phyloP scores from a whole-genome alignment of 2,329 filamentous ascomycete species.

The Cordyceps pruinosa region DNA sequence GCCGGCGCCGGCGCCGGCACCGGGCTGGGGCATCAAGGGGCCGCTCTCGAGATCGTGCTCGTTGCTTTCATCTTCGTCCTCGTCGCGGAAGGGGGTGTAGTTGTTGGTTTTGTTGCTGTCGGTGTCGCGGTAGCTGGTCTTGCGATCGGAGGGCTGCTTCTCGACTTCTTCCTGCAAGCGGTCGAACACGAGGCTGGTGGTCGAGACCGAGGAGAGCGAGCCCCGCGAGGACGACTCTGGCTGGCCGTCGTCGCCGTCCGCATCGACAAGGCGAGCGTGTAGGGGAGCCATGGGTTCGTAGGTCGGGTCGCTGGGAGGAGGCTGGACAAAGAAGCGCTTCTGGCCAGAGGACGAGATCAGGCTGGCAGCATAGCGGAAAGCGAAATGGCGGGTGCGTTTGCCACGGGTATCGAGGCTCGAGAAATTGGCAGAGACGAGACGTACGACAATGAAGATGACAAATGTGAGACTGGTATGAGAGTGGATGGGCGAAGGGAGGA shows the following conservation, averaged over 20 bases:
- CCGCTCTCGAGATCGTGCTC: constrained; percentile 39
- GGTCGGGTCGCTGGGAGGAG: not conserved
- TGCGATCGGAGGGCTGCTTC: constrained; percentile 21
- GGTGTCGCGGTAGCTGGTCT: constrained; percentile 8
- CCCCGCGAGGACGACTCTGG: constrained; percentile 38
- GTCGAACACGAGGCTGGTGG: constrained; percentile 76
- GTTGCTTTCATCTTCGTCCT: constrained; percentile 22
- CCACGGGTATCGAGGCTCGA: not conserved
- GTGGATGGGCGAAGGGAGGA: not conserved
- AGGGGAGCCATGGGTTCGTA: constrained; percentile 1
- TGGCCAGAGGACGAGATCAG: constrained; percentile 1
- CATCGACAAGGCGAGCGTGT: not conserved
- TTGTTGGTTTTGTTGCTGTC: constrained; percentile 41
- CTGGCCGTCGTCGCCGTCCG: not conserved
- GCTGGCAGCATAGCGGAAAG: not conserved
- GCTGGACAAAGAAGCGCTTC: not conserved
- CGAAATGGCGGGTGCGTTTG: not conserved
- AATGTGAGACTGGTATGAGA: constrained; percentile 6
- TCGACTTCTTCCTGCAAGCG: constrained; percentile 55
- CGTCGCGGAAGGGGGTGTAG: constrained; percentile 33
- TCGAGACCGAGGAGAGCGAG: constrained; percentile 72
- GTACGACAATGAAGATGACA: not conserved
- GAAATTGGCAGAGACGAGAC: not conserved
- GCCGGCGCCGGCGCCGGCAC: constrained; percentile 25
- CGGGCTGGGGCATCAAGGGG: constrained; percentile 41